Conservation (phyloP, 2,329 filamentous ascomycete species). For the Cladophialophora yegresii region DNA sequence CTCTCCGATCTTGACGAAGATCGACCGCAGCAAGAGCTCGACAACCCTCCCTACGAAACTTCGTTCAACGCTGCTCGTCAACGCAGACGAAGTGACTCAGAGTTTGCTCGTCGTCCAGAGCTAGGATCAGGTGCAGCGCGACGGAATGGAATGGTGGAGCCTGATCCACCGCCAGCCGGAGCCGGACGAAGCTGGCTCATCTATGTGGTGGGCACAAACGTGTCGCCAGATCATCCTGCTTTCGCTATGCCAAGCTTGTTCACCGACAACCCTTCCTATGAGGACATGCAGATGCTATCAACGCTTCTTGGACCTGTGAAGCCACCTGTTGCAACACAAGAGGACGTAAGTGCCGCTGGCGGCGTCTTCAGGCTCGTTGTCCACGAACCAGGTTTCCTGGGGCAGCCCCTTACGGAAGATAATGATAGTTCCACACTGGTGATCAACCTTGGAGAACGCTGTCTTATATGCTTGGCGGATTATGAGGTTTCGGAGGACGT, state of each 20-base stretch:
- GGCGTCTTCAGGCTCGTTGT: constrained; percentile 60
- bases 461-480: constrained; percentile 67
- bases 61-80: constrained; percentile 53
- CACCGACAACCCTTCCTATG: constrained; percentile 69
- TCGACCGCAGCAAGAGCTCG: constrained; percentile 38
- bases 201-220: constrained; percentile 69
- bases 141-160: constrained; percentile 65
- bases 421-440: constrained; percentile 41
- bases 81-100: constrained; percentile 61
- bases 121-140: constrained; percentile 63
- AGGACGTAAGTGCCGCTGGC: constrained; percentile 64
- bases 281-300: constrained; percentile 70
- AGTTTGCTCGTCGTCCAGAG: constrained; percentile 58
- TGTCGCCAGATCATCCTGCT: constrained; percentile 70
- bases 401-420: constrained; percentile 49
- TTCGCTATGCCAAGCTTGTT: constrained; percentile 70
- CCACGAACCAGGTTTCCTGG: constrained; percentile 48
- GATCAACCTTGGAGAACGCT: constrained; percentile 55
- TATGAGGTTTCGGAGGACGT: constrained; percentile 65
- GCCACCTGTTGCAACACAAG: constrained; percentile 66
- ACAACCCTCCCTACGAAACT: constrained; percentile 40
- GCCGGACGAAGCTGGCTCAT: constrained; percentile 69
- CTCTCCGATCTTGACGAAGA: constrained; percentile 47
- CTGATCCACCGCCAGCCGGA: constrained; percentile 52
- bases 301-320: constrained; percentile 68